A percentile compares a stretch with the other conserved stretches of the same genome.
Conservation (phyloP, 2,329 filamentous ascomycete genomes). For the Aspergillus proliferans region DNA sequence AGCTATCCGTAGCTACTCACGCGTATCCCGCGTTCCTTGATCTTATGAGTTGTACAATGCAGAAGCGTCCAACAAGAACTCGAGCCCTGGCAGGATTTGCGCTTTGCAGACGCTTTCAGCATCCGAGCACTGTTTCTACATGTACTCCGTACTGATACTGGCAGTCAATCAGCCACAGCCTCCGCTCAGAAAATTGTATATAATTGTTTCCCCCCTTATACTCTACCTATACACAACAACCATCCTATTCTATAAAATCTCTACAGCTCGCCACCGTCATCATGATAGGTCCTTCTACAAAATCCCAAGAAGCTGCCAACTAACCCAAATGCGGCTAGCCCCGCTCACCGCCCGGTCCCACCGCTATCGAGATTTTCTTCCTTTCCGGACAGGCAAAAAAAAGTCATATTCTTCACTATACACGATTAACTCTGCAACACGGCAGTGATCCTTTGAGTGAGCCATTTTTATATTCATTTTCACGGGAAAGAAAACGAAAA, state of each 20-base stretch:
- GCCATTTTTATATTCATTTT: slow-evolving; percentile 23
- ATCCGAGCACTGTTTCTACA: not conserved
- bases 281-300: not conserved
- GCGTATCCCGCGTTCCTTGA: not conserved
- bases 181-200: not conserved
- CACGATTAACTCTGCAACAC: slow-evolving; percentile 8
- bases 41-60: not conserved
- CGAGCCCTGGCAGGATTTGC: not conserved
- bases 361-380: slow-evolving; percentile 6
- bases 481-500: not conserved
- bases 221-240: not conserved
- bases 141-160: not conserved
- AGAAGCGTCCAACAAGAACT: not conserved
- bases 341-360: not conserved
- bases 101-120: not conserved
- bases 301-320: not conserved
- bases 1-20: not conserved
- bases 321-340: not conserved
- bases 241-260: not conserved
- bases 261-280: not conserved
- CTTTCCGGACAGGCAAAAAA: not conserved
- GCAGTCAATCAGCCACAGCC: not conserved
- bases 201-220: not conserved
- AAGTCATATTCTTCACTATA: not conserved
- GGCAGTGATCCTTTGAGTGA: slow-evolving; percentile 36